Evolutionary conservation across 23 red algal species (phyloP).

Genomic region (Pyropia haitanensis): DNA sequence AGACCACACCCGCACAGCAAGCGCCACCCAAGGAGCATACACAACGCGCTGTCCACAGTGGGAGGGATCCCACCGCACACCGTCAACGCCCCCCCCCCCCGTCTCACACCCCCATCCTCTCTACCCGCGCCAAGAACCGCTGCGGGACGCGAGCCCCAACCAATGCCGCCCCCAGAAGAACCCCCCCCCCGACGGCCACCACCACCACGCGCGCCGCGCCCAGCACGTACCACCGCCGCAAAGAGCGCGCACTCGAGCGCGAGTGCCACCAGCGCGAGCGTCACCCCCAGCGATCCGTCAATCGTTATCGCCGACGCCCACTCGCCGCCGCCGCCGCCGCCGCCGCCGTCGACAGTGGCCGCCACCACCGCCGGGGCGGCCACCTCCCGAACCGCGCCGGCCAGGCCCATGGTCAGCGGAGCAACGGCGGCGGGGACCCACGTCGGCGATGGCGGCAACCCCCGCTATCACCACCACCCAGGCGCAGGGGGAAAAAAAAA

Average conservation of each 20-base stretch:
- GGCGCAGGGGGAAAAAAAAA: not conserved
- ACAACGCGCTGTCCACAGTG: not conserved
- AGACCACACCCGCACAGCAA: too few relatives aligned
- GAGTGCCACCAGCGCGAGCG: slow-evolving; percentile 29
- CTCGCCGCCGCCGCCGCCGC: not conserved
- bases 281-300: slow-evolving; percentile 40
- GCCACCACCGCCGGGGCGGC: not conserved
- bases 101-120: not conserved
- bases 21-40: too few relatives aligned
- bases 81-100: not conserved
- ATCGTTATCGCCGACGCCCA: slow-evolving; percentile 20
- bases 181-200: not conserved
- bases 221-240: slow-evolving; percentile 55
- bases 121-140: not conserved
- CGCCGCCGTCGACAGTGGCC: not conserved
- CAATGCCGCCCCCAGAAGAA: not conserved
- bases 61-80: not conserved
- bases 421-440: not conserved
- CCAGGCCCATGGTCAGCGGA: not conserved
- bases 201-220: not conserved
- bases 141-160: not conserved
- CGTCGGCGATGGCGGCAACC: not conserved
- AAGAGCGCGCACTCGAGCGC: slow-evolving; percentile 62
- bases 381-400: not conserved
- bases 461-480: not conserved